Evolutionary conservation across 163 green algal species (phyloP), one percentile per base, ranked within the genome.

Genomic region (Trebouxia gelatinosa): DNA sequence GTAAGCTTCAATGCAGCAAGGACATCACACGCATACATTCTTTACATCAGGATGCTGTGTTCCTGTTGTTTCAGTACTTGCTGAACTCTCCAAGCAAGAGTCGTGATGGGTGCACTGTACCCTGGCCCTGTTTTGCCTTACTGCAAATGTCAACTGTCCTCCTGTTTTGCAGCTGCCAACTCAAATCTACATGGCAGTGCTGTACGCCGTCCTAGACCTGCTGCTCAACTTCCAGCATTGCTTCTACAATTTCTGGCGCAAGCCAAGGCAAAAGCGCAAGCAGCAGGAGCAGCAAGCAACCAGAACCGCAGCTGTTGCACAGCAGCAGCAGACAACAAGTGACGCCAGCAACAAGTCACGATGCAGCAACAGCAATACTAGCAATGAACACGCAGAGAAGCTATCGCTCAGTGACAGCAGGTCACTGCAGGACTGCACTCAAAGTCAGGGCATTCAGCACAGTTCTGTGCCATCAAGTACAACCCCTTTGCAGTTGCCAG

Each of bases 141-240:
- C n/a, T n/a, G n/a, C n/a, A n/a, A n/a, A n/a, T n/a, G n/a, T n/a
- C n/a, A n/a, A n/a, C n/a, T n/a, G n/a, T n/a, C n/a, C n/a, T n/a
- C n/a, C 43, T 54, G 43, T 13, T 23, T 23, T 72, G 64, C 64
- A 72, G 64, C 23, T 72, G 19, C 64, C 64, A 35, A 72, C 64
- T 37, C 64, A 72, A 72, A 37, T 72, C 2, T 72, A 72, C 21
- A 72, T 72, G 64, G 64, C 64, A 51, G 26, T 50, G 4, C 37
- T 72, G 35, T 72, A 54, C 37, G 35, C 64, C 5, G n/a, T 72
- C 1, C n/a, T 72, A 23, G 64, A 72, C 37, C 11, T 72, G 17
- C 35, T 72, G 6, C 64, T 72, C n/a, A 72, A 72, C 35, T 29
- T 72, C 34, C 64, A 72, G 64, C 64, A 72, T 43, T 72, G 35